Conservation (phyloP, 306 rosid species). For the Spatholobus suberectus region DNA sequence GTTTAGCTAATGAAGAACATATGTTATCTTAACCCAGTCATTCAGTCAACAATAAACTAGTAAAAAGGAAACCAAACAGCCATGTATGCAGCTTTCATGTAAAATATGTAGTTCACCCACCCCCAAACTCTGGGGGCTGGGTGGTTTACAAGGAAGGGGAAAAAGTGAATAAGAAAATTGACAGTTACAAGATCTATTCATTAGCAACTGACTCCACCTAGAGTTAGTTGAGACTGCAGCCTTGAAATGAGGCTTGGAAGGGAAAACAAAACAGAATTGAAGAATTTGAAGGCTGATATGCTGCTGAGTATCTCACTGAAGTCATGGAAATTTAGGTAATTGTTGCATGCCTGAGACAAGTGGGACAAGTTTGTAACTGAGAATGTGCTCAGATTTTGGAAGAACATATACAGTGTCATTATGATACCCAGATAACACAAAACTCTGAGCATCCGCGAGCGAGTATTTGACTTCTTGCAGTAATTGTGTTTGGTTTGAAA, state of each 20-base stretch:
- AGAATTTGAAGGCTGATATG: constrained; percentile 69
- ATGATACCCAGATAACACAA: constrained; percentile 87
- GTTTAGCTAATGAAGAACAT: background rate
- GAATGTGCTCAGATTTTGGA: constrained; percentile 79
- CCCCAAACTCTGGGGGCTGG: background rate
- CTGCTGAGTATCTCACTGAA: constrained; percentile 79
- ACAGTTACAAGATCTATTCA: constrained; percentile 48
- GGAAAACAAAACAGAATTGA: constrained; percentile 69
- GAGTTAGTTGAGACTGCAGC: constrained; percentile 49
- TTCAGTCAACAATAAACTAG: constrained; percentile 15
- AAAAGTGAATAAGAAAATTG: background rate
- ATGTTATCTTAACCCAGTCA: background rate
- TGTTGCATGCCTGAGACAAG: constrained; percentile 83
- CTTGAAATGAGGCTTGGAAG: constrained; percentile 80
- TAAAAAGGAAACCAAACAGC: background rate
- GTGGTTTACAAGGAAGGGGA: background rate
- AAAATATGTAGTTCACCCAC: background rate
- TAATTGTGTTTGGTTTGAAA: constrained; percentile 72
- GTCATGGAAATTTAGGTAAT: constrained; percentile 78
- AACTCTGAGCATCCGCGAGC: constrained; percentile 82
- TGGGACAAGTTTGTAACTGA: constrained; percentile 89
- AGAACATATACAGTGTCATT: constrained; percentile 76
- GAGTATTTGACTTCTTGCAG: constrained; percentile 87
- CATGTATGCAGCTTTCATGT: constrained; percentile 31
- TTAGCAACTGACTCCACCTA: constrained; percentile 59